These are phyloP conservation scores for Aspergillus eucalypticola DNA, from an alignment of 2,329 filamentous ascomycete genomes.

Conservation along the genomic window DNA sequence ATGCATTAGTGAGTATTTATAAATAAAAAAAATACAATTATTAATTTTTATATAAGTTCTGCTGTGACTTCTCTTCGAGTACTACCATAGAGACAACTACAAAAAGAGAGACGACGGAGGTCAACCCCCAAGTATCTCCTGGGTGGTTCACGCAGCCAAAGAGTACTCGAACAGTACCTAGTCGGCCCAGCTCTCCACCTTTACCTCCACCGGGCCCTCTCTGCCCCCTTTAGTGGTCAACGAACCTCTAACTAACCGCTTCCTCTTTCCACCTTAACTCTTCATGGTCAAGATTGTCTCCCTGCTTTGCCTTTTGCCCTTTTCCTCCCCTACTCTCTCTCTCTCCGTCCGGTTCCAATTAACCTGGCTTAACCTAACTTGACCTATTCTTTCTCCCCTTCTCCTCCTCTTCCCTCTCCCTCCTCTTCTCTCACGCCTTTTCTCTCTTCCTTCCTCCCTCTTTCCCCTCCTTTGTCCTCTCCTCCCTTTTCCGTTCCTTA, in stretches of 20 bases:
- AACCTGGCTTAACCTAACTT: slow-evolving; percentile 6
- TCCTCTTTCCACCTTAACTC: slow-evolving; percentile 20
- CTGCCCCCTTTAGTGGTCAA: slow-evolving; percentile 1
- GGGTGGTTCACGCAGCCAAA: no score
- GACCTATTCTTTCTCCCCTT: slow-evolving; percentile 18
- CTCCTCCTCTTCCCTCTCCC: slow-evolving; percentile 32
- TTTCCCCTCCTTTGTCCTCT: slow-evolving; percentile 53
- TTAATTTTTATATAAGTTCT: no score
- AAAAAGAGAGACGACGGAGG: no score
- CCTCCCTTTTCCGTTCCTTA: slow-evolving; percentile 36
- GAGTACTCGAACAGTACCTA: not conserved
- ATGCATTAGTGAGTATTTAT: no score
- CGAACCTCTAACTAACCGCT: slow-evolving; percentile 8
- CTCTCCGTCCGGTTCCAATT: slow-evolving; percentile 10
- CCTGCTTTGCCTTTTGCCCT: slow-evolving; percentile 14
- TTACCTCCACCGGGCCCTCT: not conserved
- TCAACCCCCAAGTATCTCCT: no score
- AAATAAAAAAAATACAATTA: no score
- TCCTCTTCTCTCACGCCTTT: slow-evolving; percentile 49
- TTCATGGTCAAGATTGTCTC: slow-evolving; percentile 24
- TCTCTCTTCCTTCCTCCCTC: slow-evolving; percentile 57
- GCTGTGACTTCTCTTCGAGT: no score
- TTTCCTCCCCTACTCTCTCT: slow-evolving; percentile 5
- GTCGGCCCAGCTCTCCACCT: not conserved
- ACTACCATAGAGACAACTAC: no score